Base-by-base conservation (phyloP, 1,284 basidiomycete species). In the Kwoniella shivajii region DNA sequence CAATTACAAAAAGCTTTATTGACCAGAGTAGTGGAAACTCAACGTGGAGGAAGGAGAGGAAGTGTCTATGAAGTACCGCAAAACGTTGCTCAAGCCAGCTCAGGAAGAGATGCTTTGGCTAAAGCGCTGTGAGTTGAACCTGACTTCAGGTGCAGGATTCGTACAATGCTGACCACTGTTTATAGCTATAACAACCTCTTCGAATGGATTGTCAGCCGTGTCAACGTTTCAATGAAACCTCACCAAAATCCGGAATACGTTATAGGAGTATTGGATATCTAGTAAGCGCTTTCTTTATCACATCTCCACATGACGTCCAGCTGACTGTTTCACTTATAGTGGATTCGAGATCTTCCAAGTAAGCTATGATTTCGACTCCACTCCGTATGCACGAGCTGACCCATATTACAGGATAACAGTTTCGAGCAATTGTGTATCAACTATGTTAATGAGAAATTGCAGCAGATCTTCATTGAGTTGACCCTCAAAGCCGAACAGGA, bases 341-440 rank as follows among this genome's bases (percentile, higher is more conserved):
- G 76, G 94, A 7, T 98, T 98, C 72, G 94, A 99, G 76, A 99
- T 99, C 73, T 98, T 98, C 75, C 64, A 62, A 48, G 49, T 57
- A 36, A 34, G 56, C 39, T 34, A 3, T 20, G 7, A 42, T 29
- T 24, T 33, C 33, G 11, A 30, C 24, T 29, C 18, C 14, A 13
- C 33, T 18, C 16, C 20, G 10, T 27, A 6, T 3, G 31, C 2
- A 16, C 7, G 7, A 30, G 39, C 55, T 57, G 49, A 57, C 36
- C 22, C 13, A 30, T 10, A 30, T 27, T 11, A 33, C 71, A 92
- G 87, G 90, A 97, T 78, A 99, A 99, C 80, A 96, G 92, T 6
- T 98, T 98, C 74, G 95, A 98, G 56, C 93, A 99, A 79, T 85
- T 99, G 20, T 99, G 96, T 81, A 99, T 99, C 84, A 99, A 99